phyloP scores from a whole-genome alignment of 1,284 basidiomycete genomes.

The Leccinum pseudoinsigne region DNA sequence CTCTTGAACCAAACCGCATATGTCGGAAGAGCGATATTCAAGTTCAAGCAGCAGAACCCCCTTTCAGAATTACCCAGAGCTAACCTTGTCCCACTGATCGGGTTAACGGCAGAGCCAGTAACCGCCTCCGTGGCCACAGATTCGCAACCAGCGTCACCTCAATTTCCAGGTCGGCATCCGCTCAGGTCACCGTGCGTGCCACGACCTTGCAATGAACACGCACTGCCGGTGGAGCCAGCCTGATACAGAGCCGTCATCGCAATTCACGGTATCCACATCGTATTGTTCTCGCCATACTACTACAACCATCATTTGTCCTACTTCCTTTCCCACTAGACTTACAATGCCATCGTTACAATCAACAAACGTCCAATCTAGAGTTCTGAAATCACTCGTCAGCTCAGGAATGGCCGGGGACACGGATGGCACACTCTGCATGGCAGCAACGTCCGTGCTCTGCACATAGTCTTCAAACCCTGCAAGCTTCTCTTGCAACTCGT shows the following conservation, averaged over 20 bases:
- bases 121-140: slow-evolving; percentile 5
- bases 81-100: slow-evolving; percentile 36
- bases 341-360: neutral
- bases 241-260: slow-evolving; percentile 1
- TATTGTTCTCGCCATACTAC: slow-evolving; percentile 3
- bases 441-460: slow-evolving; percentile 91
- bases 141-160: slow-evolving; percentile 7
- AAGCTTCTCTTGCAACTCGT: slow-evolving; percentile 93
- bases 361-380: slow-evolving; percentile 16
- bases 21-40: slow-evolving; percentile 19
- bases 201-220: neutral
- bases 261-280: slow-evolving; percentile 13
- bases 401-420: neutral
- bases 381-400: slow-evolving; percentile 21
- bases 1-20: slow-evolving; percentile 10
- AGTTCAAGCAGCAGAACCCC: slow-evolving; percentile 7
- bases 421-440: slow-evolving; percentile 78
- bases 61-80: slow-evolving; percentile 26
- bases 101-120: slow-evolving; percentile 5
- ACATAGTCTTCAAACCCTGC: slow-evolving; percentile 92
- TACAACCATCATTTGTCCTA: slow-evolving; percentile 16
- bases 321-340: slow-evolving; percentile 7
- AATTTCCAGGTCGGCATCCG: slow-evolving; percentile 13
- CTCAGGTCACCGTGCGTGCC: slow-evolving; percentile 19
- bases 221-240: neutral